Base-by-base conservation (phyloP, 257 asterid genomes). In the Solanum chilense region DNA sequence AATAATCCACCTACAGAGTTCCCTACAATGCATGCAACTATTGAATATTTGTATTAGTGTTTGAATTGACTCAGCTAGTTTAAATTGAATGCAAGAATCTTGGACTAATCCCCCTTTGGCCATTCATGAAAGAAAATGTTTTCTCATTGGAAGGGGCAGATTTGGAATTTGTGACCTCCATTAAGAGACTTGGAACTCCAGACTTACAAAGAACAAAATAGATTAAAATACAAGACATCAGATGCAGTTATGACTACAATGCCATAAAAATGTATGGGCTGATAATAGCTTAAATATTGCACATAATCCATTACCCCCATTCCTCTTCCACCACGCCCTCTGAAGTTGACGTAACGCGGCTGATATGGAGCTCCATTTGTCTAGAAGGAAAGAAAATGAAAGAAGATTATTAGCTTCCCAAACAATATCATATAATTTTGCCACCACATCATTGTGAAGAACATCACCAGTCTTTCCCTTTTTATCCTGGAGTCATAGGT, bases 321-420 rank as follows among this genome's bases (percentile, higher is more conserved):
- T 91, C 97, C 98, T 91, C 99, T 96, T 90, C 98, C 98, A 86
- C 98, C 99, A 86, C 98, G 96, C 58, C 98, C 98, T 87, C 98
- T 92, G 90, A 92, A 95, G 90, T 92, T 92, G 93, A 91, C 91
- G 93, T 93, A 88, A 21, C 94, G 94, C 88, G 64, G 87, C 86
- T 94, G 93, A 90, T 92, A 91, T 82, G 90, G 70, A 69, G 93
- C 92, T 90, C 96, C 99, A 91, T 92, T 94, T 83, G 95, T 94
- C 99, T 96, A 85, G 64, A 88, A 80, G 20, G 82, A 85, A 60
- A 81, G 74, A 23, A 83, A n/a, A 60, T 47, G 29, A 87, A 85
- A 77, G 87, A 68, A 83, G 80, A 91, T 56, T 20, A 52, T 91
- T 84, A 91, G 78, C 71, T 84, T 68, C 74, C 37, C 25, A 82